Evolutionary conservation across 805 yeast genomes (phyloP).

Genomic region (Candida caryicola): DNA sequence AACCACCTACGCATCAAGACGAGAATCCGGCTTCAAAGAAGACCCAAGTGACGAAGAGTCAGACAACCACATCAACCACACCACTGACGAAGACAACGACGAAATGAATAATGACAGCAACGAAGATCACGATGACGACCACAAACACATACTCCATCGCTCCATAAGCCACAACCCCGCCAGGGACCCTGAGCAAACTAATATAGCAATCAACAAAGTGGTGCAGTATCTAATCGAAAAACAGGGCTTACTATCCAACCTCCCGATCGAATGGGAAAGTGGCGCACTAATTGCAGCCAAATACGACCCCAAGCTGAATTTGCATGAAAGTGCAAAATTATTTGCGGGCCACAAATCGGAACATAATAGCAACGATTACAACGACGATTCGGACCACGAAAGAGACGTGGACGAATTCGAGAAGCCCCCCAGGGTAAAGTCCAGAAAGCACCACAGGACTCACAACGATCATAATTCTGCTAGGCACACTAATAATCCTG

Average conservation of each 20-base stretch:
- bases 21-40: slow-evolving; percentile 5
- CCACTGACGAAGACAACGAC: slow-evolving; percentile 7
- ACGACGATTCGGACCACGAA: slow-evolving; percentile 3
- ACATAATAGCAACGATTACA: not conserved
- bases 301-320: slow-evolving; percentile 21
- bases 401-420: slow-evolving; percentile 7
- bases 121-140: not conserved
- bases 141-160: slow-evolving; percentile 3
- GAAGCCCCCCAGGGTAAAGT: not conserved
- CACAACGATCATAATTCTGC: too few relatives aligned
- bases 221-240: slow-evolving; percentile 42
- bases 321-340: slow-evolving; percentile 24
- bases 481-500: not conserved
- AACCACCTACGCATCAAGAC: not conserved
- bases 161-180: not conserved
- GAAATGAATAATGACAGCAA: slow-evolving; percentile 4
- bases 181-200: slow-evolving; percentile 18
- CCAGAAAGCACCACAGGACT: not conserved
- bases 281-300: slow-evolving; percentile 44
- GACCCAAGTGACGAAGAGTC: slow-evolving; percentile 6
- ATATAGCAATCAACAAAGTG: slow-evolving; percentile 43
- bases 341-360: slow-evolving; percentile 33
- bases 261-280: slow-evolving; percentile 45
- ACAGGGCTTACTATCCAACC: slow-evolving; percentile 36
- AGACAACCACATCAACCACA: not conserved